Base-by-base conservation (phyloP, 805 yeast species). In the Saturnispora sanitii region DNA sequence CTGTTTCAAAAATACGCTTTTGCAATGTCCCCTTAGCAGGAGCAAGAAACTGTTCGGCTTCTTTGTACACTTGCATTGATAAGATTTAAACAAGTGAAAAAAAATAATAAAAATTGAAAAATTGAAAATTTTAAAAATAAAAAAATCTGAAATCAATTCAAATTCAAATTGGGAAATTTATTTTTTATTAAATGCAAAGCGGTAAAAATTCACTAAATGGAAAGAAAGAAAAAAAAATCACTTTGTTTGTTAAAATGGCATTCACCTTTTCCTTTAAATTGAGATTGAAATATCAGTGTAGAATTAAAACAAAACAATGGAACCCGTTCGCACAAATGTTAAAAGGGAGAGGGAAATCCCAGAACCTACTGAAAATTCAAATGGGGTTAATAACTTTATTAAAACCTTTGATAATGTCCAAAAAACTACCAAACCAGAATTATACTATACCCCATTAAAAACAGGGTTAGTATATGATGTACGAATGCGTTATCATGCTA, bases 391-490 rank as follows among this genome's bases (percentile, higher is more conserved):
- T 27, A 17, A 12, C 9, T 32, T 12, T 6, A 20, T 12, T 16
- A 15, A 35, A 26, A 25, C 7, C 9, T 19, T 6, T 8, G 33
- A 15, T 31, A n/a, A n/a, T 12, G 4, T 32, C 17, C 23, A 30
- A 25, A 15, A 25, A 4, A 17, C 16, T 15, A 31, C 1, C 82
- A 87, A 4, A 26, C 90, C 94, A 2, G 77, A 79, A 45, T 65
- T 84, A n/a, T 68, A 70, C 40, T 83, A 83, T 56, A 69, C 73
- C 19, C 84, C 83, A 2, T 63, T 82, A 53, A 90, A 87, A 58
- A 90, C 98, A 0, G 99, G 98, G 0, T 65, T 92, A 6, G 90
- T 94, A 44, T 92, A 92, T 61, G 99, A 92, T 59, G 96, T 87
- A 17, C 71, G 97, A 47, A 92, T 92, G 97, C 71, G 98, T 46